Conservation (phyloP, 2,329 filamentous ascomycete species). For the Verticillium longisporum region DNA sequence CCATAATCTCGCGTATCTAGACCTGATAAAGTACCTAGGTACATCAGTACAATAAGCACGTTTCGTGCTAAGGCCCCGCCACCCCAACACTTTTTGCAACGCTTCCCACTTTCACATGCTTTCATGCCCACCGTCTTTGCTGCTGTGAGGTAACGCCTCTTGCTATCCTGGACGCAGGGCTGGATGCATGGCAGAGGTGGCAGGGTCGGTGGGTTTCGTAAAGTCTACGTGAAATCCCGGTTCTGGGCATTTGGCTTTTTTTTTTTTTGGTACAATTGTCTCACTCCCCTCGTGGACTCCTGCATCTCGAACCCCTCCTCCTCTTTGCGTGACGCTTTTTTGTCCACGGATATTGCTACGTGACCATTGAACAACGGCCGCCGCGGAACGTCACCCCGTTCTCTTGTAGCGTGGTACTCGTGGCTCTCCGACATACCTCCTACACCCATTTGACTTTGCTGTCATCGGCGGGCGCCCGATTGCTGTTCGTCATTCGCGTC, state of each 20-base stretch:
- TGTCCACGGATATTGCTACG: too few relatives aligned
- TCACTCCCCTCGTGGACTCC: not conserved
- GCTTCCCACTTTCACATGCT: conserved; percentile 1
- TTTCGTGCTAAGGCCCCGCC: not conserved
- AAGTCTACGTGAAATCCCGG: not conserved
- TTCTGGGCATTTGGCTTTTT: not conserved
- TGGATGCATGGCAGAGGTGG: conserved; percentile 1
- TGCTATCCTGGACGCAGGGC: not conserved
- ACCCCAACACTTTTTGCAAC: not conserved
- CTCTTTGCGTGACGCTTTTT: too few relatives aligned
- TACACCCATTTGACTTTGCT: not conserved
- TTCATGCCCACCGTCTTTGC: not conserved
- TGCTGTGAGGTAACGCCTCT: not conserved
- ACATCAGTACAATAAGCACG: not conserved
- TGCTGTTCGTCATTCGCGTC: not conserved
- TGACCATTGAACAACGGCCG: not conserved
- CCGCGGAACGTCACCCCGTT: not conserved
- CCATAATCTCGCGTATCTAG: too few relatives aligned
- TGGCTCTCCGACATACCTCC: not conserved
- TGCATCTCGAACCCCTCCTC: not conserved
- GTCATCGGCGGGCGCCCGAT: not conserved
- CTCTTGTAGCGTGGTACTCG: not conserved
- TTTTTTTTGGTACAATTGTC: not conserved
- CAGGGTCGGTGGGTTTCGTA: conserved; percentile 2
- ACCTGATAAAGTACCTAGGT: too few relatives aligned